Percentiles rank a stretch among this genome's conserved stretches.
These are phyloP conservation scores for Phytophthora sansomeana DNA, from an alignment of 352 stramenopile genomes.

Conservation along the genomic window DNA sequence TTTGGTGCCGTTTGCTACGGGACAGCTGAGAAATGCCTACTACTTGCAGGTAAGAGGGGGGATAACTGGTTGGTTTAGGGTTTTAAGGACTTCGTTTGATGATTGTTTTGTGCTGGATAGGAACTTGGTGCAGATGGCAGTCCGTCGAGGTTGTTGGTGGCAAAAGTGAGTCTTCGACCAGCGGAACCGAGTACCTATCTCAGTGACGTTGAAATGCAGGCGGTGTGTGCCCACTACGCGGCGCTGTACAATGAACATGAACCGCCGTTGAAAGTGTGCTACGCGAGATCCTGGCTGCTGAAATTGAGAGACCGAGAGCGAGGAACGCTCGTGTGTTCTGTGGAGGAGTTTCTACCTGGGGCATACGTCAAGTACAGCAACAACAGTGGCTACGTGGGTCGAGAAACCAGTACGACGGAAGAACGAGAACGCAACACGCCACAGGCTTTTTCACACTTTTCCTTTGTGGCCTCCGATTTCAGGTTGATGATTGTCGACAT, in stretches of 20 bases:
- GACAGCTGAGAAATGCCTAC: conserved; percentile 82
- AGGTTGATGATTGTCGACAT: conserved; percentile 90
- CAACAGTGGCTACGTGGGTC: conserved; percentile 87
- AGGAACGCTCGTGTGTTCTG: conserved; percentile 69
- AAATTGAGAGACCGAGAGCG: conserved; percentile 69
- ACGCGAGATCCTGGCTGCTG: conserved; percentile 81
- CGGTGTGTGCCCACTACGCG: conserved; percentile 87
- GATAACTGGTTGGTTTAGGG: neutral
- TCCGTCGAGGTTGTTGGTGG: conserved; percentile 59
- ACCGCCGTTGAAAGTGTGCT: conserved; percentile 83
- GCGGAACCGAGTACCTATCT: conserved; percentile 80
- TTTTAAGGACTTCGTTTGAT: neutral
- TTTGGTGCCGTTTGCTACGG: conserved; percentile 82
- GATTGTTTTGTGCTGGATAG: conserved; percentile 23
- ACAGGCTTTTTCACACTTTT: conserved; percentile 88
- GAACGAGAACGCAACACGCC: conserved; percentile 86
- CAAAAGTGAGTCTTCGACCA: conserved; percentile 76
- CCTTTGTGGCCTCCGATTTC: conserved; percentile 86
- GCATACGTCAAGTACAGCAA: conserved; percentile 90
- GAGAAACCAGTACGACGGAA: conserved; percentile 80
- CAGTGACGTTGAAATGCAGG: conserved; percentile 91
- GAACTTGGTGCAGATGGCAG: conserved; percentile 47
- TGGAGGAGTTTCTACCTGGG: conserved; percentile 83
- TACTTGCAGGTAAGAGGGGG: conserved; percentile 58
- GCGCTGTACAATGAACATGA: conserved; percentile 89